These are phyloP conservation scores for Aspergillus intermedius DNA, from an alignment of 2,329 filamentous ascomycete genomes.

Conservation along the genomic window DNA sequence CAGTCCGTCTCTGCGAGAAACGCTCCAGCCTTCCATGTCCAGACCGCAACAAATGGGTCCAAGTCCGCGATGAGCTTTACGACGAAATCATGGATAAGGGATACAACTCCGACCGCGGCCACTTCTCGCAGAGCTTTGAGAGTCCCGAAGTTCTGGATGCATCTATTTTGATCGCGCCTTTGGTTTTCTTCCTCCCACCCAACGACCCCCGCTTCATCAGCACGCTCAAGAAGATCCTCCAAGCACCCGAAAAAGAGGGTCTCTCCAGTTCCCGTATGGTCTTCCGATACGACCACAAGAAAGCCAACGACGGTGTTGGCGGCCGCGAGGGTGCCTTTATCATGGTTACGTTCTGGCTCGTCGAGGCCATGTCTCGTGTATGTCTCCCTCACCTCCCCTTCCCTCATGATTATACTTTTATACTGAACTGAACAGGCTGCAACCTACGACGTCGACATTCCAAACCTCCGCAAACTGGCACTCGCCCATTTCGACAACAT, in stretches of 20 bases:
- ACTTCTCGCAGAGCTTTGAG: constrained; percentile 72
- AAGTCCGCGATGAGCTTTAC: constrained; percentile 60
- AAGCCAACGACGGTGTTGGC: constrained; percentile 66
- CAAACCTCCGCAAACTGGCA: constrained; percentile 38
- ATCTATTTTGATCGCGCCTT: constrained; percentile 66
- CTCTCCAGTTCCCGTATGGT: constrained; percentile 69
- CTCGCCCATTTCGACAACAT: constrained; percentile 72
- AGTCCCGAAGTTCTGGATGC: constrained; percentile 64
- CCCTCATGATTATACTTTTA: too few relatives aligned
- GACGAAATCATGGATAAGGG: constrained; percentile 74
- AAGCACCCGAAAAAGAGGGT: constrained; percentile 66
- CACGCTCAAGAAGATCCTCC: constrained; percentile 65
- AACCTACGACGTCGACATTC: constrained; percentile 25
- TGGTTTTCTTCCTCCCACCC: constrained; percentile 73
- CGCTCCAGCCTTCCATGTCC: constrained; percentile 65
- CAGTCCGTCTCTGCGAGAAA: constrained; percentile 66
- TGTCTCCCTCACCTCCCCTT: constrained; percentile 26
- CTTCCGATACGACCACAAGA: constrained; percentile 64
- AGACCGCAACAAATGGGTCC: constrained; percentile 60
- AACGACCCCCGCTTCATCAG: constrained; percentile 69
- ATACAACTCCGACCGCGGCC: constrained; percentile 63
- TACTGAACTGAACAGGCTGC: constrained; percentile 14
- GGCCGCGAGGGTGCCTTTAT: constrained; percentile 69
- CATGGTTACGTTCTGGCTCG: constrained; percentile 80
- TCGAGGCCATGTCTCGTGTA: constrained; percentile 68